Conservation (phyloP, 2,329 filamentous ascomycete species). For the Diplodia scrobiculata region DNA sequence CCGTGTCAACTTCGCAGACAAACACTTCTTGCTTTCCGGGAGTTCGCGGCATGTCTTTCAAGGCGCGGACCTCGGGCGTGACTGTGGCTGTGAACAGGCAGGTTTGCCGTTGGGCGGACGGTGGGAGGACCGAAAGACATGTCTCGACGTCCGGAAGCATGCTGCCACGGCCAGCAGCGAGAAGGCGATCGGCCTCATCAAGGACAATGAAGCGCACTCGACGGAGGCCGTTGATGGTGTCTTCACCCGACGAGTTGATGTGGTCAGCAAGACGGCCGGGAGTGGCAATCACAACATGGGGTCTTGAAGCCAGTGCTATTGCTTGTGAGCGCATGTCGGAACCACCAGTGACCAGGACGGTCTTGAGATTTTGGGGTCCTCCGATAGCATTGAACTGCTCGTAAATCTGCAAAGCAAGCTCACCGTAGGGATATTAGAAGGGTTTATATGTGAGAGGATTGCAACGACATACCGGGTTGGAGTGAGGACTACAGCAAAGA, state of each 20-base stretch:
- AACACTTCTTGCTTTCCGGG: conserved; percentile 75
- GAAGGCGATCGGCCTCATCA: conserved; percentile 90
- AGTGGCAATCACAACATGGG: conserved; percentile 92
- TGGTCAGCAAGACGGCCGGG: conserved; percentile 92
- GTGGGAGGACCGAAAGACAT: conserved; percentile 79
- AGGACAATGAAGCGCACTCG: conserved; percentile 84
- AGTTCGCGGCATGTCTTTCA: conserved; percentile 74
- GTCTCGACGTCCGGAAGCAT: conserved; percentile 95
- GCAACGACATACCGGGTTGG: conserved; percentile 68
- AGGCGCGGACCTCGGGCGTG: conserved; percentile 83
- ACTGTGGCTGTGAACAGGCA: conserved; percentile 95
- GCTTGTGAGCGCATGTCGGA: conserved; percentile 91
- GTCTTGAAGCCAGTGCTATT: conserved; percentile 75
- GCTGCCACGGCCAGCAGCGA: conserved; percentile 73
- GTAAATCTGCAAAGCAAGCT: conserved; percentile 92
- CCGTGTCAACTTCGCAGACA: conserved; percentile 82
- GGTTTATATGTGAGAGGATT: neutral
- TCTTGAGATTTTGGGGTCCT: conserved; percentile 81
- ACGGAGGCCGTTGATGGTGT: conserved; percentile 79
- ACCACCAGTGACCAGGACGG: conserved; percentile 86
- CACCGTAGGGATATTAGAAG: conserved; percentile 52
- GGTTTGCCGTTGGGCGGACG: conserved; percentile 79
- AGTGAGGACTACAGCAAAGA: conserved; percentile 86
- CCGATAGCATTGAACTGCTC: conserved; percentile 96
- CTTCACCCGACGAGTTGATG: conserved; percentile 84